These are phyloP conservation scores for Candida easanensis DNA, from an alignment of 805 yeast genomes.

Conservation along the genomic window DNA sequence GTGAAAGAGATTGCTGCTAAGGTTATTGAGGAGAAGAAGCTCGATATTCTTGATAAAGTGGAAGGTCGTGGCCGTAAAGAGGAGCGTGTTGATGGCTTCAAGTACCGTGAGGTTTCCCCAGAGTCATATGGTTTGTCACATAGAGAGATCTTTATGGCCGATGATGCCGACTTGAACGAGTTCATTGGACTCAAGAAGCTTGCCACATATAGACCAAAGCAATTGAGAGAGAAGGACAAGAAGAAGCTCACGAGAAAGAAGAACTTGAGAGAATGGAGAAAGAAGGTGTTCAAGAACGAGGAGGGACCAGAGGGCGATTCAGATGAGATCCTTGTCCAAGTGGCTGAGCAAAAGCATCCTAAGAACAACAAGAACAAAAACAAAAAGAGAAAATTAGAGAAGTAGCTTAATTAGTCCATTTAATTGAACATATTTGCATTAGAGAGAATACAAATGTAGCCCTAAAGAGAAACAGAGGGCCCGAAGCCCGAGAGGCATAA, in stretches of 20 bases:
- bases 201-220: conserved; percentile 86
- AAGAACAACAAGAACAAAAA: neutral
- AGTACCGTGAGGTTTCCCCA: conserved; percentile 93
- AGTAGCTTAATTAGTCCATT: neutral
- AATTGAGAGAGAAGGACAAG: conserved; percentile 69
- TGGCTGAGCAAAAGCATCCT: neutral
- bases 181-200: conserved; percentile 87
- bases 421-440: neutral
- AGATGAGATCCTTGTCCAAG: conserved; percentile 23
- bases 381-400: conserved; percentile 1
- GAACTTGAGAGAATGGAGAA: conserved; percentile 86
- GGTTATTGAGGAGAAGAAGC: conserved; percentile 71
- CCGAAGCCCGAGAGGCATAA: too few species aligned
- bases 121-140: conserved; percentile 85
- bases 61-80: conserved; percentile 61
- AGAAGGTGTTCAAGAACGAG: conserved; percentile 67
- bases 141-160: conserved; percentile 86
- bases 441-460: neutral
- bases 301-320: conserved; percentile 38
- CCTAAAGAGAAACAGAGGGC: neutral
- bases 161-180: conserved; percentile 79
- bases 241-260: conserved; percentile 81
- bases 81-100: conserved; percentile 52
- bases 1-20: conserved; percentile 68
- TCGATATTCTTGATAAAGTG: conserved; percentile 64